Evolutionary conservation across 1,284 basidiomycete species (phyloP).

Genomic region (Rhodotorula sp.): DNA sequence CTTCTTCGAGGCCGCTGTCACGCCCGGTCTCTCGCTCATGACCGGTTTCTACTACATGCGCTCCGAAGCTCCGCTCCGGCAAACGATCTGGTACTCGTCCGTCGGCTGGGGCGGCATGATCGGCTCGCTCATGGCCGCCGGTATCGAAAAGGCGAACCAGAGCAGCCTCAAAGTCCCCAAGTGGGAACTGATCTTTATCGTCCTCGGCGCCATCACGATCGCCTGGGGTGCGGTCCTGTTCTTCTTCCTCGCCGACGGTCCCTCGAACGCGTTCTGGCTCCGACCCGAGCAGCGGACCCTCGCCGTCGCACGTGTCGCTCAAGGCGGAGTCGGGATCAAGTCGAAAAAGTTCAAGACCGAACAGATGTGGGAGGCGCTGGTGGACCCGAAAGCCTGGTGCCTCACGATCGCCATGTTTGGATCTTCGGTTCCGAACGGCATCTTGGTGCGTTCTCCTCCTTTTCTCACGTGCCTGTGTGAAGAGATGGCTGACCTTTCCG

Average conservation of each 20-base stretch:
- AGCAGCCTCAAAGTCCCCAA: slow-evolving; percentile 24
- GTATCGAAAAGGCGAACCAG: slow-evolving; percentile 40
- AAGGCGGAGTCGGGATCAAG: slow-evolving; percentile 46
- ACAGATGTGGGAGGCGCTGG: slow-evolving; percentile 45
- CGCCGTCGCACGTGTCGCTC: slow-evolving; percentile 47
- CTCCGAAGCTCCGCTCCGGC: slow-evolving; percentile 46
- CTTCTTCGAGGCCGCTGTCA: slow-evolving; percentile 48
- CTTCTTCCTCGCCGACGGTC: slow-evolving; percentile 48
- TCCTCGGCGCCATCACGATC: slow-evolving; percentile 47
- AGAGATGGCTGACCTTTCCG: no score
- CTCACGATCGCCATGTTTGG: slow-evolving; percentile 41
- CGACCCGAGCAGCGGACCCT: slow-evolving; percentile 44
- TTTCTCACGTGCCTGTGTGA: not conserved
- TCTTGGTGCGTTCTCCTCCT: slow-evolving; percentile 9
- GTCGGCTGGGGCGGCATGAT: slow-evolving; percentile 50
- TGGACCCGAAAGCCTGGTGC: slow-evolving; percentile 47
- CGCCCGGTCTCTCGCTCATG: slow-evolving; percentile 48
- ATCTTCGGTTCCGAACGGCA: slow-evolving; percentile 47
- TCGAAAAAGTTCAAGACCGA: slow-evolving; percentile 45
- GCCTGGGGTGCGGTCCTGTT: slow-evolving; percentile 44
- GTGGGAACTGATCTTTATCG: slow-evolving; percentile 48
- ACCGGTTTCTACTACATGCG: slow-evolving; percentile 46
- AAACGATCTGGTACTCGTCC: slow-evolving; percentile 50
- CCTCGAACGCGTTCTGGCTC: slow-evolving; percentile 47
- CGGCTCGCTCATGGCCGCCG: slow-evolving; percentile 48